phyloP scores from a whole-genome alignment of 129 eudicot species.

The Lonicera japonica region DNA sequence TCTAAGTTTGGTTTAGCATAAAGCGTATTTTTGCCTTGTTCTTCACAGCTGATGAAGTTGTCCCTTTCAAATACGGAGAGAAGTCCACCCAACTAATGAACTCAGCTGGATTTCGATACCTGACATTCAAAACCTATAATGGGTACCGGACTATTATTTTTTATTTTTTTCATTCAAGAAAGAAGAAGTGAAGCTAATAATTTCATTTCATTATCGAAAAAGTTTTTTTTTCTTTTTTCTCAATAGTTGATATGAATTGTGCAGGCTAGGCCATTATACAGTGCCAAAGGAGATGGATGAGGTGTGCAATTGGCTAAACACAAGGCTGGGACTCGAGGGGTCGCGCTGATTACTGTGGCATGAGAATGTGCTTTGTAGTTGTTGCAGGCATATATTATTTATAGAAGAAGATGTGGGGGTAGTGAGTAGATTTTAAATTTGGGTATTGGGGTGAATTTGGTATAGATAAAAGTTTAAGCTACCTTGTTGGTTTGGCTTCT shows the following conservation, averaged over 20 bases:
- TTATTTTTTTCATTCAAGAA: too few species aligned
- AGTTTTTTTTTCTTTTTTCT: neutral
- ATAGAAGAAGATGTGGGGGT: neutral
- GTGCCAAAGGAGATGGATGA: slow-evolving; percentile 93
- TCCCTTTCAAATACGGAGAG: slow-evolving; percentile 44
- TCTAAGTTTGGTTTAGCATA: neutral
- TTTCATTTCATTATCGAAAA: neutral
- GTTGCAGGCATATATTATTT: too few species aligned
- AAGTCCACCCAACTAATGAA: slow-evolving; percentile 31
- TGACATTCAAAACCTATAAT: slow-evolving; percentile 40
- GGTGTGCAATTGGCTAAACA: slow-evolving; percentile 63
- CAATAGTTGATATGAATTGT: slow-evolving; percentile 7
- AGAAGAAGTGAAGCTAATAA: neutral
- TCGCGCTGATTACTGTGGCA: slow-evolving; percentile 9
- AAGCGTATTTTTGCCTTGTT: neutral
- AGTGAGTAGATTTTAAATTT: slow-evolving; percentile 5
- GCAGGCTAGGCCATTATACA: slow-evolving; percentile 93
- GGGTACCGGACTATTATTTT: slow-evolving; percentile 28
- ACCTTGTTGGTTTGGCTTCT: slow-evolving; percentile 15
- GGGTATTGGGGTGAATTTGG: slow-evolving; percentile 1
- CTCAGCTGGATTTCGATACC: slow-evolving; percentile 44
- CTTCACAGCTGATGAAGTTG: slow-evolving; percentile 53
- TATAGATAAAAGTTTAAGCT: slow-evolving; percentile 3
- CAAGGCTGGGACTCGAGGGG: slow-evolving; percentile 53
- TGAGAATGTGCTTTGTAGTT: too few species aligned